A percentile compares a stretch with the other conserved stretches of the same genome.
phyloP scores from a whole-genome alignment of 2,329 filamentous ascomycete genomes.

The Chaetomiaceae sp. region DNA sequence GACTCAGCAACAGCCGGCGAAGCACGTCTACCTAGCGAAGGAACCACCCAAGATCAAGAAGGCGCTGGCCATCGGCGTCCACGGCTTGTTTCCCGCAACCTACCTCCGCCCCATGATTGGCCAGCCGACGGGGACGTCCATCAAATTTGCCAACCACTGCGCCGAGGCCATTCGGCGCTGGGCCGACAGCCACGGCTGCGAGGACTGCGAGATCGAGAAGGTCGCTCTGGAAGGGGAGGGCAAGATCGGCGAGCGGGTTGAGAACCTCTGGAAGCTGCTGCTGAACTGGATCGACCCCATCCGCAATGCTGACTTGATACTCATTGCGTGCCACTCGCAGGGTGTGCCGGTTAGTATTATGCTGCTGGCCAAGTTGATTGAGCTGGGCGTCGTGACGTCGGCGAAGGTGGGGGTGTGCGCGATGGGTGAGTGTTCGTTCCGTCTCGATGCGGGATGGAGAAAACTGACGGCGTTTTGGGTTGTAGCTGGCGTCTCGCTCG shows the following conservation, averaged over 20 bases:
- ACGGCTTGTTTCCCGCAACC: conserved; percentile 86
- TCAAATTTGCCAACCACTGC: conserved; percentile 84
- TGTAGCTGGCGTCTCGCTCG: conserved; percentile 79
- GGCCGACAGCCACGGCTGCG: conserved; percentile 66
- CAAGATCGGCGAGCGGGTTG: conserved; percentile 80
- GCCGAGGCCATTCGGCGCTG: conserved; percentile 79
- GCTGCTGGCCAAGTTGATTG: conserved; percentile 85
- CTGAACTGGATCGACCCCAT: conserved; percentile 94
- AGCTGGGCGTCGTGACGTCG: conserved; percentile 74
- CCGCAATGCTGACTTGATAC: conserved; percentile 76
- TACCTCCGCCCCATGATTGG: conserved; percentile 86
- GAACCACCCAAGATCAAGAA: conserved; percentile 69
- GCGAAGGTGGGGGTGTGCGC: conserved; percentile 80
- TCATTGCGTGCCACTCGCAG: conserved; percentile 93
- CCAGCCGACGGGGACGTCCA: conserved; percentile 90
- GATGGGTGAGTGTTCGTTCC: conserved; percentile 43
- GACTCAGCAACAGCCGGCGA: conserved; percentile 50
- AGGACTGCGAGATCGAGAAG: conserved; percentile 80
- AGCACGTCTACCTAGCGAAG: conserved; percentile 66
- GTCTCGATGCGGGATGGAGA: not conserved
- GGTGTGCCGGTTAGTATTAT: conserved; percentile 92
- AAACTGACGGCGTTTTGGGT: conserved; percentile 12
- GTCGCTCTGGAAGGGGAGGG: conserved; percentile 93
- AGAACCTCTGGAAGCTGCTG: conserved; percentile 88
- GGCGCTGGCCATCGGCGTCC: conserved; percentile 87